These are phyloP conservation scores for Phalaenopsis equestris DNA, from an alignment of 106 monocot genomes.

Conservation along the genomic window DNA sequence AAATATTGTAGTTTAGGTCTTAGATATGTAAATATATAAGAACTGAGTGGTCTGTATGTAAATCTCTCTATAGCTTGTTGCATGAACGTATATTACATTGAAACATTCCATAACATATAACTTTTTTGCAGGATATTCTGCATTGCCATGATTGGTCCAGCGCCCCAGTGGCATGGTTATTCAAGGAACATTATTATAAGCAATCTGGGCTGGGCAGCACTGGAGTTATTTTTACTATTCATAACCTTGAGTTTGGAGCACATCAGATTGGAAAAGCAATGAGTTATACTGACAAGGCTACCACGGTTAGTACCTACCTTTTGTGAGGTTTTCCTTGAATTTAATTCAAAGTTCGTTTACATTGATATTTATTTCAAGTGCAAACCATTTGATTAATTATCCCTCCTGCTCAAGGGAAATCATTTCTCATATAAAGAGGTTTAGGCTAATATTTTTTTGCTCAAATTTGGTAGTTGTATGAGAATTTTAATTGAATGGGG, in stretches of 20 bases:
- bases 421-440: no score
- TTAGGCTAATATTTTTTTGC: no score
- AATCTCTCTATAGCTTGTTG: no score
- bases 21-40: no score
- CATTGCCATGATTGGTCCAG: constrained; percentile 99
- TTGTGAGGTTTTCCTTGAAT: not conserved
- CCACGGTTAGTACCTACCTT: constrained; percentile 59
- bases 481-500: no score
- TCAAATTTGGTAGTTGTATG: no score
- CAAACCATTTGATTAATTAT: no score
- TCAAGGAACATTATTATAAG: constrained; percentile 85
- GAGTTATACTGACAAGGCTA: constrained; percentile 74
- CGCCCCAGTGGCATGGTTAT: constrained; percentile 95
- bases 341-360: no score
- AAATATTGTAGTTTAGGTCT: no score
- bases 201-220: constrained; percentile 53
- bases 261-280: constrained; percentile 77
- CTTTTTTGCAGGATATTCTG: constrained; percentile 73
- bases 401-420: no score
- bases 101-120: not conserved
- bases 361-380: no score
- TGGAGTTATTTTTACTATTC: constrained; percentile 87
- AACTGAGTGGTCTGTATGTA: no score
- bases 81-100: not conserved
- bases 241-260: constrained; percentile 91